Base-by-base conservation (phyloP, 140 eudicot genomes). In the Anethum foeniculum region DNA sequence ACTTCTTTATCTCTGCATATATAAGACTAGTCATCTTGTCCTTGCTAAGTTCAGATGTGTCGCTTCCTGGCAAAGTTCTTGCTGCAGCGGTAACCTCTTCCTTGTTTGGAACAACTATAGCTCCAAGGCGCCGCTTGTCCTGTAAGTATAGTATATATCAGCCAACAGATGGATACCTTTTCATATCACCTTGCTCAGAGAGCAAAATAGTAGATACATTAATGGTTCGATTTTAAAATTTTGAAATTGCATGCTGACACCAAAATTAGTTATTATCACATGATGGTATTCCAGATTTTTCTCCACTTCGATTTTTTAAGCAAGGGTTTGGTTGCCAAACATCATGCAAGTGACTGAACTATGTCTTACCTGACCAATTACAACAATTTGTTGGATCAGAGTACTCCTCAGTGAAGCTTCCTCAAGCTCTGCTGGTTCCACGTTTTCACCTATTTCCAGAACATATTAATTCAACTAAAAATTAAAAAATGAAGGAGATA, bases 111-210 rank as follows among this genome's bases (percentile, higher is more conserved):
- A 96, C 99, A 81, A 96, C 83, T 7, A 96, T 84, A 87, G 99
- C 99, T 85, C 97, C 99, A 83, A 96, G 96, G 46, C 98, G 99
- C 11, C 99, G 92, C 83, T 84, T 91, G 87, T 96, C 99, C 99
- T 96, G 79, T 78, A 87, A 56, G 72, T 77, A 60, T 75, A 21
- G 32, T 41, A 79, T 19, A 36, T 19, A 36, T 68, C 48, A 41
- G 44, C 21, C 52, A 72, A 77, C 38, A 28, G 54, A 6, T 64
- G 49, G 51, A 47, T 36, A 41, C 41, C 10, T 62, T 47, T 80
- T 38, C 7, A 43, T 44, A 30, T 27, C 54, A 47, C 51, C 81
- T 62, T 14, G 43, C 68, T 51, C 4, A 11, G 14, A 51, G 27
- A 58, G 27, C 16, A 78, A 69, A n/a, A 71, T 16, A 30, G 23